Conservation (phyloP, 2,329 filamentous ascomycete genomes). For the Cladophialophora carrionii region DNA sequence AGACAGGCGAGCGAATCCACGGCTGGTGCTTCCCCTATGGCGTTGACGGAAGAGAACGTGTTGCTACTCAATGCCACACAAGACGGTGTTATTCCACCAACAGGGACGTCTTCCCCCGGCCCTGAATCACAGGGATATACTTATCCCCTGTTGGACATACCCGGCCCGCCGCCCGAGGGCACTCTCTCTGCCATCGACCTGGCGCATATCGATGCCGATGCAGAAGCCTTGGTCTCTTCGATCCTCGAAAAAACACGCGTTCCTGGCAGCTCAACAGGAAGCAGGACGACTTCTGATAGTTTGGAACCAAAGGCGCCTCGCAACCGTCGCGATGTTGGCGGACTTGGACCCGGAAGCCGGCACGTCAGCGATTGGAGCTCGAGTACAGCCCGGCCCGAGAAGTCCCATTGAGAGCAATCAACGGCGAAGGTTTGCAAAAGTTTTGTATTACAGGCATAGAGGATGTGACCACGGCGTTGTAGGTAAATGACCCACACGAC, state of each 20-base stretch:
- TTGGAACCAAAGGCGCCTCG: neutral
- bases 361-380: slow-evolving; percentile 31
- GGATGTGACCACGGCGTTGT: neutral
- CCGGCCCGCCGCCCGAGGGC: slow-evolving; percentile 28
- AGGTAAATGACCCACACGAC: neutral
- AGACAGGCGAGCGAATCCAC: neutral
- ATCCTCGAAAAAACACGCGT: slow-evolving; percentile 7
- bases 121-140: slow-evolving; percentile 1
- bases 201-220: slow-evolving; percentile 8
- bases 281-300: neutral
- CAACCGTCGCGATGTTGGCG: slow-evolving; percentile 24
- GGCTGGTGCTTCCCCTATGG: slow-evolving; percentile 18
- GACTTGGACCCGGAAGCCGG: slow-evolving; percentile 14
- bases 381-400: slow-evolving; percentile 28
- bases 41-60: slow-evolving; percentile 59
- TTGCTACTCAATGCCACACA: slow-evolving; percentile 47
- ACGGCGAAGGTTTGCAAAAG: neutral
- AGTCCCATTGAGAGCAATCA: neutral
- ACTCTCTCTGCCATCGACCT: slow-evolving; percentile 18
- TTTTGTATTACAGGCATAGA: neutral
- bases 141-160: slow-evolving; percentile 26
- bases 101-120: slow-evolving; percentile 7
- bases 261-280: neutral
- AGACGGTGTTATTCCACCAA: slow-evolving; percentile 1
- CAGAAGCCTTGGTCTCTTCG: slow-evolving; percentile 16